phyloP scores from a whole-genome alignment of 805 yeast species.

The Yarrowia bubula region DNA sequence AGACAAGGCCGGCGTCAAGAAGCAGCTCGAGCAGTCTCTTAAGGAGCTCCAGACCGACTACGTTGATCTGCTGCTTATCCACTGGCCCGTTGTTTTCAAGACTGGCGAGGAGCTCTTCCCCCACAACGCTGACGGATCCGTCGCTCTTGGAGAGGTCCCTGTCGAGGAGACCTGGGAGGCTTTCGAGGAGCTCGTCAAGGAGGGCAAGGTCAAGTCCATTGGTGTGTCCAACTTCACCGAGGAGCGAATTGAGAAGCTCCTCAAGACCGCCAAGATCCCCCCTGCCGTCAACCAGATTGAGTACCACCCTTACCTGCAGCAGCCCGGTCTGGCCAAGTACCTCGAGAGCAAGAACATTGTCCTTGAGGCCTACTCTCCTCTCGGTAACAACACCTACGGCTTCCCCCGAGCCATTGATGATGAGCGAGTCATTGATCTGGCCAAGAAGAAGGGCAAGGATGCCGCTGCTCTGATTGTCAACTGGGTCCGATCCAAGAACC shows the following conservation, averaged over 20 bases:
- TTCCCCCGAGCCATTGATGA: constrained; percentile 47
- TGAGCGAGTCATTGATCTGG: constrained; percentile 52
- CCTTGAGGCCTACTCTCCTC: constrained; percentile 63
- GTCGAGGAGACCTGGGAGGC: constrained; percentile 53
- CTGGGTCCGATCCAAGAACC: constrained; percentile 75
- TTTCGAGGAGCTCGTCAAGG: constrained; percentile 51
- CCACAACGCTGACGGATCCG: constrained; percentile 50
- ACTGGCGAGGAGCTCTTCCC: constrained; percentile 44
- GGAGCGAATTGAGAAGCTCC: constrained; percentile 57
- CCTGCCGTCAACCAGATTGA: constrained; percentile 74
- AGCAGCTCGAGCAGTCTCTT: constrained; percentile 47
- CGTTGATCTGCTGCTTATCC: constrained; percentile 55
- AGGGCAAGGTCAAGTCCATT: constrained; percentile 58
- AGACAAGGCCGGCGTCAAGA: constrained; percentile 44
- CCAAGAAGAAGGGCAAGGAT: constrained; percentile 50
- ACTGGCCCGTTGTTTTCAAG: constrained; percentile 52
- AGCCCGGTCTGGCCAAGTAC: constrained; percentile 46
- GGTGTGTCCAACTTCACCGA: constrained; percentile 78
- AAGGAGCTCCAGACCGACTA: constrained; percentile 48
- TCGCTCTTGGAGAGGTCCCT: constrained; percentile 62
- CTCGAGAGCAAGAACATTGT: constrained; percentile 48
- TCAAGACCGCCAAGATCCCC: constrained; percentile 45
- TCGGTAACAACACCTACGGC: constrained; percentile 38
- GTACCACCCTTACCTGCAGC: constrained; percentile 52
- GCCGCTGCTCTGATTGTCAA: constrained; percentile 68